Conservation (phyloP, 345 rosid genomes). For the Cardamine resedifolia region DNA sequence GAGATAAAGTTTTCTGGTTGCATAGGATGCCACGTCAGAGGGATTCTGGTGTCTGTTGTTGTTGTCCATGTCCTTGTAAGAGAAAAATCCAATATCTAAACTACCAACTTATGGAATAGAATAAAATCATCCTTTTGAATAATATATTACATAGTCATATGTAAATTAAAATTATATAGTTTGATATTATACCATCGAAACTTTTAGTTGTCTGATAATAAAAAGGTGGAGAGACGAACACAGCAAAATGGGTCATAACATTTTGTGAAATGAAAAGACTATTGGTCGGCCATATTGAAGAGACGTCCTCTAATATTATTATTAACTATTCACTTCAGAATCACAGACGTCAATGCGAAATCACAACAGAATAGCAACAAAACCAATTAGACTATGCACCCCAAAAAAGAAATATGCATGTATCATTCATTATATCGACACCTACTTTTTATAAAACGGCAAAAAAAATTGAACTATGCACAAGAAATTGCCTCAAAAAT, state of each 20-base stretch:
- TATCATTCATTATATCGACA: too few relatives aligned
- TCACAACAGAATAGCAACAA: neutral
- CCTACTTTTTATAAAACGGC: neutral
- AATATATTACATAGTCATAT: too few relatives aligned
- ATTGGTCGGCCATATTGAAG: conserved; percentile 29
- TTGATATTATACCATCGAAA: neutral
- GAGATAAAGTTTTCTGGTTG: conserved; percentile 10
- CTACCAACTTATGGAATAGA: conserved; percentile 11
- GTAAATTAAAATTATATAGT: neutral
- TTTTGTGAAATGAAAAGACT: conserved; percentile 20
- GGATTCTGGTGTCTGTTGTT: conserved; percentile 32
- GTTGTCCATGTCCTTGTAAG: conserved; percentile 7
- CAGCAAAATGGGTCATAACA: neutral
- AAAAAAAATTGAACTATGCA: neutral
- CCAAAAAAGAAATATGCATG: too few relatives aligned
- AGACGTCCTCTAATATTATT: conserved; percentile 1
- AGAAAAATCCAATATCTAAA: neutral
- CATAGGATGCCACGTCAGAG: conserved; percentile 5
- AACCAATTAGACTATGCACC: neutral
- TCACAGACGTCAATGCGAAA: neutral
- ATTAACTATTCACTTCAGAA: neutral
- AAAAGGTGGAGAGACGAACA: conserved; percentile 4
- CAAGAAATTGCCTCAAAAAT: neutral
- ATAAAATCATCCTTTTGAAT: conserved; percentile 4
- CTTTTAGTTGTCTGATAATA: neutral